Evolutionary conservation across 1,284 basidiomycete species (phyloP).

Genomic region (Irpex sp.): DNA sequence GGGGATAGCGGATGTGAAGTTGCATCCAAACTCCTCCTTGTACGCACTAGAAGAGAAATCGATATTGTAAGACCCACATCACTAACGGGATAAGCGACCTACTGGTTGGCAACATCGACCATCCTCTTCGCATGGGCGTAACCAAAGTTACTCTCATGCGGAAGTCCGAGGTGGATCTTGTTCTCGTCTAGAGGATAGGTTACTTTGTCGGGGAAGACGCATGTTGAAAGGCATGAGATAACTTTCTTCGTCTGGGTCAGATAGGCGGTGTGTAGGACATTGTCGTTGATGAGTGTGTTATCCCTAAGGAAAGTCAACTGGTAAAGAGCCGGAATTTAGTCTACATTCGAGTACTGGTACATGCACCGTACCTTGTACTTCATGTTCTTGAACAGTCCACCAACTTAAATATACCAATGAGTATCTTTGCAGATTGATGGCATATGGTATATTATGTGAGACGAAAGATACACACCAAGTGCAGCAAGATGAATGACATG

Average conservation of each 20-base stretch:
- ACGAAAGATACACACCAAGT: constrained; percentile 50
- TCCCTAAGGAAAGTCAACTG: constrained; percentile 85
- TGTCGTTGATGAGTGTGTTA: constrained; percentile 89
- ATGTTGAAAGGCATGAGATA: constrained; percentile 85
- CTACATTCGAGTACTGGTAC: constrained; percentile 6
- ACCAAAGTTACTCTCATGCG: constrained; percentile 88
- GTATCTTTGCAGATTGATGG: neutral
- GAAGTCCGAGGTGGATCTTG: constrained; percentile 85
- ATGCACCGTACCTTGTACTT: constrained; percentile 62
- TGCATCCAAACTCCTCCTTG: constrained; percentile 85
- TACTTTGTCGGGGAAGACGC: constrained; percentile 86
- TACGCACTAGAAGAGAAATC: constrained; percentile 60
- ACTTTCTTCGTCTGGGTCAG: constrained; percentile 64
- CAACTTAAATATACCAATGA: constrained; percentile 48
- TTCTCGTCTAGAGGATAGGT: constrained; percentile 87
- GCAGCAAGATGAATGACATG: constrained; percentile 91
- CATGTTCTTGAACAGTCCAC: constrained; percentile 91
- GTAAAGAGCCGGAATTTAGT: neutral
- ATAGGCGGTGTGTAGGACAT: constrained; percentile 75
- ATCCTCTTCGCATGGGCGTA: constrained; percentile 92
- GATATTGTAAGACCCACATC: neutral
- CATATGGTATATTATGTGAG: neutral
- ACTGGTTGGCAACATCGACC: constrained; percentile 92
- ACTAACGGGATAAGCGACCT: neutral
- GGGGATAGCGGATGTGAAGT: constrained; percentile 90